Conservation (phyloP, 345 rosid species). For the Raphanus raphanistrum region DNA sequence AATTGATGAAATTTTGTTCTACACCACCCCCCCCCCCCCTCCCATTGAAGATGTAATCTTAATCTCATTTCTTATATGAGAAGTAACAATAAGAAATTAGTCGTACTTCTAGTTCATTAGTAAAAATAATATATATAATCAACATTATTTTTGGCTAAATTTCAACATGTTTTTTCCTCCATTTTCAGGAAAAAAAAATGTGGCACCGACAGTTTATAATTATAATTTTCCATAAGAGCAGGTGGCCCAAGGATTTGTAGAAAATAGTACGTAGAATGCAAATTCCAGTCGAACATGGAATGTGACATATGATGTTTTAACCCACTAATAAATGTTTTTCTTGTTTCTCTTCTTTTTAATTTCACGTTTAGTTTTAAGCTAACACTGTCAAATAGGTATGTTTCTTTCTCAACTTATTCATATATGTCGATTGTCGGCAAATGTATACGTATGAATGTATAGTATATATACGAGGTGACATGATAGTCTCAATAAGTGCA, state of each 20-base stretch:
- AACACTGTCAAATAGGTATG: not conserved
- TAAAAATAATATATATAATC: not conserved
- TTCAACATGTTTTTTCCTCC: not conserved
- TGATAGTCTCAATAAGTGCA: conserved; percentile 28
- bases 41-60: not conserved
- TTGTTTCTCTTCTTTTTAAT: not conserved
- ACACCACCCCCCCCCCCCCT: not conserved
- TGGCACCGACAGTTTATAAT: conserved; percentile 37
- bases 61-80: not conserved
- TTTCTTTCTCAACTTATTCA: not conserved
- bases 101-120: not conserved
- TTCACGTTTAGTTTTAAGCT: not conserved
- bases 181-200: not conserved
- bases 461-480: conserved; percentile 12
- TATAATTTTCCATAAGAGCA: not conserved
- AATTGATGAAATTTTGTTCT: not conserved
- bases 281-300: conserved; percentile 10
- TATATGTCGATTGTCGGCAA: conserved; percentile 34
- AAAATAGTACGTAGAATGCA: not conserved
- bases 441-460: conserved; percentile 26
- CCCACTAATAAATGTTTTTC: not conserved
- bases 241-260: conserved; percentile 26
- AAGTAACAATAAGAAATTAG: not conserved
- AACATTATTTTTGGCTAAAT: not conserved
- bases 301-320: conserved; percentile 20